Conservation (phyloP, 139 green algal species). For the Picochlorum sp. region DNA sequence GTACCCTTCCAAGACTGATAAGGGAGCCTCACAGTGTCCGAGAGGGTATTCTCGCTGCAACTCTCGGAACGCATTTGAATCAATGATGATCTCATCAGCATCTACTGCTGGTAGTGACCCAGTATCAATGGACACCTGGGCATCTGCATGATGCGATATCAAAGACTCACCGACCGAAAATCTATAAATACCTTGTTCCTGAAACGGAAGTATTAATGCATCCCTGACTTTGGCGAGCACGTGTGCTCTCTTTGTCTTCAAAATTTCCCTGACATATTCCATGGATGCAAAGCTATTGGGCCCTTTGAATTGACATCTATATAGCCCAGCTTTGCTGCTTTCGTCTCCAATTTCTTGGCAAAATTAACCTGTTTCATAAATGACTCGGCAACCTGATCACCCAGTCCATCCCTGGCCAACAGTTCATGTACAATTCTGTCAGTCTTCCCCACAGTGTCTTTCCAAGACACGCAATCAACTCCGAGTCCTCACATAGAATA, state of each 20-base stretch:
- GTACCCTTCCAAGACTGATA: background rate
- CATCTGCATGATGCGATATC: constrained; percentile 13
- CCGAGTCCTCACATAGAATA: background rate
- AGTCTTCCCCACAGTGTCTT: constrained; percentile 21
- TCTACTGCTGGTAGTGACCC: constrained; percentile 7
- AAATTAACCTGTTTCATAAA: constrained; percentile 14
- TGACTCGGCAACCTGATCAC: constrained; percentile 16
- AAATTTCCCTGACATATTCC: background rate
- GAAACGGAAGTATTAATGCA: background rate
- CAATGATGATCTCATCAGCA: constrained; percentile 5
- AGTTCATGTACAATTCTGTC: constrained; percentile 17
- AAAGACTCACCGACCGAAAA: background rate
- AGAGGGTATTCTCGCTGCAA: background rate
- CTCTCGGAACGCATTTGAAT: background rate
- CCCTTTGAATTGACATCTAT: background rate
- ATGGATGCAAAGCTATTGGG: background rate
- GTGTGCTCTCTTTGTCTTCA: background rate
- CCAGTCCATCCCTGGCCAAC: background rate
- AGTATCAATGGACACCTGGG: constrained; percentile 4
- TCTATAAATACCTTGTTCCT: background rate
- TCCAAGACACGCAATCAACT: constrained; percentile 13
- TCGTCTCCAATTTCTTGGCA: constrained; percentile 26
- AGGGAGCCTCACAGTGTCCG: background rate
- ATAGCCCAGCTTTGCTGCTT: constrained; percentile 23
- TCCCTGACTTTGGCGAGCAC: background rate